Conservation (phyloP, 495 filamentous ascomycete species). For the Penicillium tannophilum region DNA sequence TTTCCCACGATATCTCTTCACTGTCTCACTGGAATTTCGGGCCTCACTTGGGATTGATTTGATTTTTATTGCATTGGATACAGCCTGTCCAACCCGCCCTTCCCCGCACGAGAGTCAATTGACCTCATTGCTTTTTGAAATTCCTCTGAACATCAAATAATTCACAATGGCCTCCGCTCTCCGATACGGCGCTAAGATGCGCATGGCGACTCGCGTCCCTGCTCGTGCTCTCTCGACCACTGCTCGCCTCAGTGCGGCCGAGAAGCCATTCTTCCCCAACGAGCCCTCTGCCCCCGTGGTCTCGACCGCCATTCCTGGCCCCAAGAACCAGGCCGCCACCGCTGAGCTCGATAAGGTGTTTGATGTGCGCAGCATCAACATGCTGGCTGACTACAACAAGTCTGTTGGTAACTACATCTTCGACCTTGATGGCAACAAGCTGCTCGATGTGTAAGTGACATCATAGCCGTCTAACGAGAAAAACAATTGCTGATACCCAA, state of each 20-base stretch:
- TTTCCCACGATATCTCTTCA: constrained; percentile 3
- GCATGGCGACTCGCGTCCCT: constrained; percentile 40
- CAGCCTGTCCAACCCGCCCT: neutral
- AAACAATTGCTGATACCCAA: constrained; percentile 18
- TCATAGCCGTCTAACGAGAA: neutral
- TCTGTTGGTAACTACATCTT: constrained; percentile 72
- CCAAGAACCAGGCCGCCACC: constrained; percentile 69
- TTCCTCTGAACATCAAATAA: constrained; percentile 2
- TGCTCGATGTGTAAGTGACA: constrained; percentile 72
- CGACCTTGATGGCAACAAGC: constrained; percentile 72
- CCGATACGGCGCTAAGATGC: constrained; percentile 46
- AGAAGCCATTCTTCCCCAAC: constrained; percentile 62
- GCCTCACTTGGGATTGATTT: constrained; percentile 4
- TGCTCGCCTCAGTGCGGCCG: constrained; percentile 42
- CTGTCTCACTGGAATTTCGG: constrained; percentile 4
- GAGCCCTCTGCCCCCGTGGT: constrained; percentile 78
- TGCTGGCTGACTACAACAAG: constrained; percentile 80
- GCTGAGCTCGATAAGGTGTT: constrained; percentile 82
- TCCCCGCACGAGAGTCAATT: constrained; percentile 18
- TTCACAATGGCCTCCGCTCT: constrained; percentile 48
- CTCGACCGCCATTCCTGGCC: constrained; percentile 81
- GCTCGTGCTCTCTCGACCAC: constrained; percentile 46
- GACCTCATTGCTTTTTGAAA: constrained; percentile 3
- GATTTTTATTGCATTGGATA: neutral
- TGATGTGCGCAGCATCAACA: constrained; percentile 91